Conservation (phyloP, 352 stramenopile genomes). For the Thraustochytrium sp. region DNA sequence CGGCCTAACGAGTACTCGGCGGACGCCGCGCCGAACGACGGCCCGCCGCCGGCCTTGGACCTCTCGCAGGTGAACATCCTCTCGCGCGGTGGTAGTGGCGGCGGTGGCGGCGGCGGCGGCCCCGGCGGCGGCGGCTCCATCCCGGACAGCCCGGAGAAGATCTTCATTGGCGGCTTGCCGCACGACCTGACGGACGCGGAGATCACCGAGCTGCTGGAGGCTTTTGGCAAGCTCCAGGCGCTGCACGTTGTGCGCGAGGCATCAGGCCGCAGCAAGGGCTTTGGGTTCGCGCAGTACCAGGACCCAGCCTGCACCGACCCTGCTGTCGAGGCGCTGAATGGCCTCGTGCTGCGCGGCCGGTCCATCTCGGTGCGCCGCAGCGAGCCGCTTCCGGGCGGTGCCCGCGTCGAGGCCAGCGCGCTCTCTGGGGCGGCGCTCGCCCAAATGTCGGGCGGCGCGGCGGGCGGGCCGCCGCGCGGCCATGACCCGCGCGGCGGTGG, state of each 20-base stretch:
- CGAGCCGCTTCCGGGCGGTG: slow-evolving; percentile 64
- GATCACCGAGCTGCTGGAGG: slow-evolving; percentile 84
- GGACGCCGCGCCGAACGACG: slow-evolving; percentile 55
- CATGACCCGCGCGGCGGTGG: slow-evolving; percentile 45
- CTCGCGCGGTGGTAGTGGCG: not conserved
- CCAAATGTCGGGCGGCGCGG: slow-evolving; percentile 54
- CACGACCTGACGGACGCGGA: slow-evolving; percentile 93
- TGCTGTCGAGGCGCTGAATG: slow-evolving; percentile 87
- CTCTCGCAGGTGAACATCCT: slow-evolving; percentile 51
- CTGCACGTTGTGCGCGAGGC: slow-evolving; percentile 93
- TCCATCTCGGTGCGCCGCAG: slow-evolving; percentile 76
- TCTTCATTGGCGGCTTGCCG: slow-evolving; percentile 94
- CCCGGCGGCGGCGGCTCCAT: slow-evolving; percentile 61
- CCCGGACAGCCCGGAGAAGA: slow-evolving; percentile 92
- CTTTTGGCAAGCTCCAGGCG: slow-evolving; percentile 85
- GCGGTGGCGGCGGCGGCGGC: not conserved
- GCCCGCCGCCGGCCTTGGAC: slow-evolving; percentile 77
- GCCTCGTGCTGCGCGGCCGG: slow-evolving; percentile 85
- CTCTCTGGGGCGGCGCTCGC: not conserved
- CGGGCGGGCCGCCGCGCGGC: slow-evolving; percentile 59
- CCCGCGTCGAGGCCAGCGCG: not conserved
- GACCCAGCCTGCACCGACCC: slow-evolving; percentile 78
- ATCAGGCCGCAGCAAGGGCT: slow-evolving; percentile 86
- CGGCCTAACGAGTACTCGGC: slow-evolving; percentile 94
- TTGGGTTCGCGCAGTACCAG: slow-evolving; percentile 95